Evolutionary conservation across 805 yeast species (phyloP).

Genomic region (Saccharomycopsis sp.): DNA sequence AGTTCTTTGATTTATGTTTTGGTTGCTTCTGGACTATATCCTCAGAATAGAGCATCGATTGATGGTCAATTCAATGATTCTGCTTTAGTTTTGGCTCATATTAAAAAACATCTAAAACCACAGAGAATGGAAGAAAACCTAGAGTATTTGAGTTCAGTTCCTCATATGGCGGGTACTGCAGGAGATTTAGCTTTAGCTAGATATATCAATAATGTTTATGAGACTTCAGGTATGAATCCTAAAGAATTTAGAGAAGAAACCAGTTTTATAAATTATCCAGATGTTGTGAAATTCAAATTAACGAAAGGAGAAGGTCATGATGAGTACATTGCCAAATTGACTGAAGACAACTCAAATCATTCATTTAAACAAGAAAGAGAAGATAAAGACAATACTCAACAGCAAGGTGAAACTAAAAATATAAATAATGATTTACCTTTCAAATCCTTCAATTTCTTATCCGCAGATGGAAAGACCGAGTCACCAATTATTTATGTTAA

Average conservation of each 20-base stretch:
- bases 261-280: conserved; percentile 61
- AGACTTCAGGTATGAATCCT: conserved; percentile 42
- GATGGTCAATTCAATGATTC: conserved; percentile 59
- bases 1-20: conserved; percentile 48
- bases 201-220: conserved; percentile 51
- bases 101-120: conserved; percentile 42
- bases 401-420: not conserved
- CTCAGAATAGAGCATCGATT: conserved; percentile 30
- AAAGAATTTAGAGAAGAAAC: conserved; percentile 41
- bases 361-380: too few relatives aligned
- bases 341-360: conserved; percentile 21
- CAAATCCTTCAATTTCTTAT: conserved; percentile 58
- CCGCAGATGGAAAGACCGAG: conserved; percentile 44
- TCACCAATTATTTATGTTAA: conserved; percentile 54
- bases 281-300: conserved; percentile 23
- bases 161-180: conserved; percentile 80
- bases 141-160: conserved; percentile 68
- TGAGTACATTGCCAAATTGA: conserved; percentile 28
- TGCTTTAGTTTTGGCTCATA: conserved; percentile 36
- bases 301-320: conserved; percentile 23
- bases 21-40: conserved; percentile 45
- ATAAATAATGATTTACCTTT: conserved; percentile 19
- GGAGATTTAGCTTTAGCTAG: conserved; percentile 70
- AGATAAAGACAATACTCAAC: not conserved
- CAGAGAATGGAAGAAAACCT: conserved; percentile 52